These are phyloP conservation scores for Hortiboletus flavorubellus DNA, from an alignment of 768 basidiomycete genomes.

Conservation along the genomic window DNA sequence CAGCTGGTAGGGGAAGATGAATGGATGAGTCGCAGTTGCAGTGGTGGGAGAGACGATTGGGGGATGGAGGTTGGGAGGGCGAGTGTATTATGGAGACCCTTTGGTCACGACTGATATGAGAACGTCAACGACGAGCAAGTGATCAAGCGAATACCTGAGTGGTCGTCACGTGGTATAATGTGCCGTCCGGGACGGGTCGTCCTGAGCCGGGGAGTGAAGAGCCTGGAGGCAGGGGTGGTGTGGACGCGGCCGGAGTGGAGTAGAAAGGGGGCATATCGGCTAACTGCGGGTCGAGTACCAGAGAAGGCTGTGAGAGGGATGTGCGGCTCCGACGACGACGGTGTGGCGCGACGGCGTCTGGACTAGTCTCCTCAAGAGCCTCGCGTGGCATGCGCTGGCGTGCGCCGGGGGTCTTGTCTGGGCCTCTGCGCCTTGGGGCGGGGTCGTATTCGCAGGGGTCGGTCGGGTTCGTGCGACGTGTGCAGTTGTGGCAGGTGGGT, in stretches of 20 bases:
- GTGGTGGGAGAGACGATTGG: background rate
- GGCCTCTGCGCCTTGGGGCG: slow-evolving; percentile 74
- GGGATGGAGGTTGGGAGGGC: background rate
- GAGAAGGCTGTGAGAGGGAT: slow-evolving; percentile 5
- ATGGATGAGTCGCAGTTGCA: background rate
- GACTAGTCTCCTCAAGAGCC: slow-evolving; percentile 32
- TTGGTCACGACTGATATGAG: slow-evolving; percentile 24
- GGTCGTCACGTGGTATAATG: slow-evolving; percentile 17
- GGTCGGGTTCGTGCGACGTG: slow-evolving; percentile 43
- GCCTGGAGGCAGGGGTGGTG: background rate
- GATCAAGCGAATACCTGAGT: slow-evolving; percentile 32
- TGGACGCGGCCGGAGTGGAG: background rate
- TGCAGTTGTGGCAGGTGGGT: slow-evolving; percentile 72
- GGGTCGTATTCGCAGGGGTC: slow-evolving; percentile 64
- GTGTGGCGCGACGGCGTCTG: slow-evolving; percentile 23
- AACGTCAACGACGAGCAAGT: slow-evolving; percentile 17
- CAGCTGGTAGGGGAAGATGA: slow-evolving; percentile 9
- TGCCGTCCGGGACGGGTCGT: slow-evolving; percentile 5
- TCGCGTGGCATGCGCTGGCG: slow-evolving; percentile 59
- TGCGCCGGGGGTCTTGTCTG: slow-evolving; percentile 76
- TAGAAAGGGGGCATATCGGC: slow-evolving; percentile 18
- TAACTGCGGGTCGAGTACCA: slow-evolving; percentile 27
- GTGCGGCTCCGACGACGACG: slow-evolving; percentile 17
- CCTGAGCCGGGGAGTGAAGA: slow-evolving; percentile 4
- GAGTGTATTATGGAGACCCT: slow-evolving; percentile 15